Conservation (phyloP, 2,329 filamentous ascomycete species). For the Alternaria ventricosa region DNA sequence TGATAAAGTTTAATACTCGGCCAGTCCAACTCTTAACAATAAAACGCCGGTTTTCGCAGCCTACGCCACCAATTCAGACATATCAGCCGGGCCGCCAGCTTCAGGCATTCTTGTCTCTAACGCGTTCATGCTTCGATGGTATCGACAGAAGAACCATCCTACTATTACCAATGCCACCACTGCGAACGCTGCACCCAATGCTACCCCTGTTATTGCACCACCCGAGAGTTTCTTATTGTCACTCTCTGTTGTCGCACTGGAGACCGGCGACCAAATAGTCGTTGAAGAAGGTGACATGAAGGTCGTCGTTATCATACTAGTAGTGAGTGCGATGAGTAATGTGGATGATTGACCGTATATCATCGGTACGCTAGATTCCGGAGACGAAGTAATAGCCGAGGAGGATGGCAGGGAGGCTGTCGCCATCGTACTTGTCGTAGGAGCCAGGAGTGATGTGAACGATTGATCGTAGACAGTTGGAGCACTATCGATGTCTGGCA, state of each 20-base stretch:
- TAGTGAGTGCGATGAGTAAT: not conserved
- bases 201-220: not conserved
- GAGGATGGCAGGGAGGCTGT: not conserved
- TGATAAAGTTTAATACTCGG: not conserved
- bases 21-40: not conserved
- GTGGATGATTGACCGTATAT: not conserved
- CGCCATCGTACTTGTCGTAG: not conserved
- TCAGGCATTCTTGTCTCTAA: not conserved
- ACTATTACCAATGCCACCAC: not conserved
- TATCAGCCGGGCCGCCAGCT: not conserved
- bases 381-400: not conserved
- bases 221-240: not conserved
- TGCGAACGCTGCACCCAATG: not conserved
- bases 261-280: rapidly evolving
- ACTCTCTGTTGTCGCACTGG: not conserved
- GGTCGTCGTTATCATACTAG: not conserved
- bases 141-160: not conserved
- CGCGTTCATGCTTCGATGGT: not conserved
- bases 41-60: not conserved
- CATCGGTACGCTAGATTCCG: not conserved
- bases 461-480: not conserved
- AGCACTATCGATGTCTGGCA: not conserved
- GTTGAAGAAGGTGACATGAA: not conserved
- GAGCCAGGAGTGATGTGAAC: not conserved
- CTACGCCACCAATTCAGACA: not conserved